phyloP scores from a whole-genome alignment of 2,329 filamentous ascomycete species.

The Bipolaris oryzae region DNA sequence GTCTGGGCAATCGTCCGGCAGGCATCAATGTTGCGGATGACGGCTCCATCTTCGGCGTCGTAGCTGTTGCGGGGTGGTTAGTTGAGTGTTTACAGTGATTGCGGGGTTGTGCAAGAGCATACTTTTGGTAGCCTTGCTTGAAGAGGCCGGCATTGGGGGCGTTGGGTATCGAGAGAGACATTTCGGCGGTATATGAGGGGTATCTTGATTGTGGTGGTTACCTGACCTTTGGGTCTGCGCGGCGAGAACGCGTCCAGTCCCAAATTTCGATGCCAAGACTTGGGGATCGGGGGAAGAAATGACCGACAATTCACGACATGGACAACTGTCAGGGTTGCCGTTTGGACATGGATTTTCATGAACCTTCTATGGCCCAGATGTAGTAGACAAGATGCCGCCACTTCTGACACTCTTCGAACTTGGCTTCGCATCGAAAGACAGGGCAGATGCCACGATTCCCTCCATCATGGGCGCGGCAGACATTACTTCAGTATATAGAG shows the following conservation, averaged over 20 bases:
- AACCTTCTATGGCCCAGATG: not conserved
- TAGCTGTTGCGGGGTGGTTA: constrained; percentile 69
- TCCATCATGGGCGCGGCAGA: not conserved
- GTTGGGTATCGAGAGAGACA: constrained; percentile 96
- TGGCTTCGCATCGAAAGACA: not conserved
- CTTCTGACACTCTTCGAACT: not conserved
- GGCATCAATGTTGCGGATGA: constrained; percentile 97
- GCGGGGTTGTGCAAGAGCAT: constrained; percentile 48
- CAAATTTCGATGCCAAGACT: constrained; percentile 27
- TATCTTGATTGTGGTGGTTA: constrained; percentile 39
- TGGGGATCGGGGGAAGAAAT: constrained; percentile 16
- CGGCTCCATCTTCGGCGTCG: constrained; percentile 97
- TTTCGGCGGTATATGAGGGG: constrained; percentile 53
- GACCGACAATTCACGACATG: constrained; percentile 9
- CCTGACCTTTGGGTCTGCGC: constrained; percentile 20
- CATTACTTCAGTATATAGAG: not conserved
- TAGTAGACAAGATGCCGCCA: not conserved
- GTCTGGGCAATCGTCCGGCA: constrained; percentile 95
- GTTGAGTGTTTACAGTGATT: constrained; percentile 23
- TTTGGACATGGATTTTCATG: not conserved
- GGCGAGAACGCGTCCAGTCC: constrained; percentile 37
- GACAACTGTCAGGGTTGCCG: not conserved
- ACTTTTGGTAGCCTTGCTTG: constrained; percentile 97
- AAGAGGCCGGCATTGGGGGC: constrained; percentile 93
- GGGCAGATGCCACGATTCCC: not conserved